Conservation (phyloP, 2,329 filamentous ascomycete species). For the Paracoccidioides lutzii region DNA sequence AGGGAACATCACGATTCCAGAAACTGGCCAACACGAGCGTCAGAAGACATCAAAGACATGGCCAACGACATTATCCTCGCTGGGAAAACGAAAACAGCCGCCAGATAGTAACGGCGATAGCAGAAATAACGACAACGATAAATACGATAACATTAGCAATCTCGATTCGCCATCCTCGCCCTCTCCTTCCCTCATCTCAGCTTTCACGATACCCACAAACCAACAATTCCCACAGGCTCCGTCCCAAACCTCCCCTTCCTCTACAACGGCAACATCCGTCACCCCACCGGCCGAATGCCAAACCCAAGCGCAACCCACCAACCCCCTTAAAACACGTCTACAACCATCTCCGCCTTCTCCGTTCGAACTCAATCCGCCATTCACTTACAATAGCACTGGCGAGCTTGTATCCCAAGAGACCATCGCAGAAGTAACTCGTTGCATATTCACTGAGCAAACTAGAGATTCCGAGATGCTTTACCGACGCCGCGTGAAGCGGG, state of each 20-base stretch:
- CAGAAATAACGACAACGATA: background rate
- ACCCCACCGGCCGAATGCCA: background rate
- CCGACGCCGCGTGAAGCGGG: conserved; percentile 23
- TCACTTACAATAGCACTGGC: background rate
- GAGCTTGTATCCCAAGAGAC: conserved; percentile 4
- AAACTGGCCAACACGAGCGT: background rate
- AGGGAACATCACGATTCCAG: background rate
- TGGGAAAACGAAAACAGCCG: conserved; percentile 14
- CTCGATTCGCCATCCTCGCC: background rate
- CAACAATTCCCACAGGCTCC: background rate
- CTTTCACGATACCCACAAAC: background rate
- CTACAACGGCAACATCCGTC: background rate
- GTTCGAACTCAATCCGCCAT: background rate
- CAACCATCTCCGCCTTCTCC: background rate
- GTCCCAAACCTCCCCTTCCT: background rate
- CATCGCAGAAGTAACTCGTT: conserved; percentile 2
- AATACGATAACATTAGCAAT: background rate
- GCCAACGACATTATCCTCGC: conserved; percentile 8
- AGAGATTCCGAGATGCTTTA: conserved; percentile 17
- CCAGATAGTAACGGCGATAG: background rate
- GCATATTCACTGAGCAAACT: background rate
- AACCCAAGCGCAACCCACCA: background rate
- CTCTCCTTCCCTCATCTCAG: background rate
- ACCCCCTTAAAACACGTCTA: background rate
- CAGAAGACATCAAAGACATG: background rate